Conservation (phyloP, 305 asterid genomes). For the Galium porrigens region DNA sequence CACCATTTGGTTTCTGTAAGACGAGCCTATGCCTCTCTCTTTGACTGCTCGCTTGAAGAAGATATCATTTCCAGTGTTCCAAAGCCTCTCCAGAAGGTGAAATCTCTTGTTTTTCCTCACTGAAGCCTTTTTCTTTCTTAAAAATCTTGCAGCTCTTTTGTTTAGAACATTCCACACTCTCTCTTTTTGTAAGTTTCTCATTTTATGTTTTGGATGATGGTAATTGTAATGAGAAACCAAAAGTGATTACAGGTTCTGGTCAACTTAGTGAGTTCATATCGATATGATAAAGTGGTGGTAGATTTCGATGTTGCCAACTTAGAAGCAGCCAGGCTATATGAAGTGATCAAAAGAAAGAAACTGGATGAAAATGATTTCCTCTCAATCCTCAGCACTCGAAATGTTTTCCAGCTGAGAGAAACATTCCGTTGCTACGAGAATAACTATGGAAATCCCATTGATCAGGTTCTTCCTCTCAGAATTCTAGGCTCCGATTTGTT, state of each 20-base stretch:
- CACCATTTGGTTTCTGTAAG: slow-evolving; percentile 58
- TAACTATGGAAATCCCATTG: slow-evolving; percentile 39
- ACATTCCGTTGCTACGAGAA: slow-evolving; percentile 46
- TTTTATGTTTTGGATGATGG: not conserved
- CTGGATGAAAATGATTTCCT: slow-evolving; percentile 33
- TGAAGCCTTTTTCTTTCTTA: not conserved
- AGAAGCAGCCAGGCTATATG: slow-evolving; percentile 49
- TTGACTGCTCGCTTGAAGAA: slow-evolving; percentile 54
- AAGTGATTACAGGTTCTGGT: slow-evolving; percentile 35
- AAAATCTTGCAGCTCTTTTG: not conserved
- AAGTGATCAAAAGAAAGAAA: slow-evolving; percentile 33
- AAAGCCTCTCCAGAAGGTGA: slow-evolving; percentile 54
- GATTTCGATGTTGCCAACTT: slow-evolving; percentile 30
- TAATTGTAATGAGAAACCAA: not conserved
- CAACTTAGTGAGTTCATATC: slow-evolving; percentile 48
- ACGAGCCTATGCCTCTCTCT: slow-evolving; percentile 42
- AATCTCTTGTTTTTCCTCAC: not conserved
- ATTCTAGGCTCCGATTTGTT: not conserved
- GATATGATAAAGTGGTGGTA: slow-evolving; percentile 48
- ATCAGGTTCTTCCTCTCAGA: slow-evolving; percentile 28
- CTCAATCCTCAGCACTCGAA: slow-evolving; percentile 44
- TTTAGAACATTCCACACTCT: not conserved
- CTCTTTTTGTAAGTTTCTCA: not conserved
- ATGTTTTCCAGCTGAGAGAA: slow-evolving; percentile 47
- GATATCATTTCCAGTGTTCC: slow-evolving; percentile 44